These are phyloP conservation scores for Phialocephala subalpina DNA, from an alignment of 2,329 filamentous ascomycete species.

Conservation along the genomic window DNA sequence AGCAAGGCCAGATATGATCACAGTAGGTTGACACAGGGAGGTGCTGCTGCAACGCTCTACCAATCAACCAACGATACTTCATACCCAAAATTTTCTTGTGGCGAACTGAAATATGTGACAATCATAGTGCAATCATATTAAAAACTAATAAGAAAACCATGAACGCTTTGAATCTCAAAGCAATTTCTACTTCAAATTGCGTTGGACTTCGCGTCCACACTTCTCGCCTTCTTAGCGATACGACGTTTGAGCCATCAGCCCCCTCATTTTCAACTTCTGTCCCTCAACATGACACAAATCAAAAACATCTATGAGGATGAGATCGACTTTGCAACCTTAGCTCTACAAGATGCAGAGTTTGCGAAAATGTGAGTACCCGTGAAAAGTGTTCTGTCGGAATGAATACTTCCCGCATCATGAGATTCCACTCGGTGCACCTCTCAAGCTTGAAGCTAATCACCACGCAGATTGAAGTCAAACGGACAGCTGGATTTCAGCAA, in stretches of 20 bases:
- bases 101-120: background rate
- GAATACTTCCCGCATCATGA: background rate
- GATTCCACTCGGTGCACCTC: background rate
- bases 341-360: slow-evolving; percentile 65
- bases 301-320: slow-evolving; percentile 61
- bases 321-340: slow-evolving; percentile 69
- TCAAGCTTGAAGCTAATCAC: slow-evolving; percentile 16
- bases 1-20: background rate
- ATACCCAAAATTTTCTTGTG: background rate
- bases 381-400: background rate
- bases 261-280: background rate
- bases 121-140: too few species aligned
- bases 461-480: slow-evolving; percentile 56
- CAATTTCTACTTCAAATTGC: background rate
- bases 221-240: too few species aligned
- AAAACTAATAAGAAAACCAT: too few species aligned
- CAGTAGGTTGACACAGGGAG: background rate
- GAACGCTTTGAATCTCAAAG: background rate
- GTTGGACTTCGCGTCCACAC: background rate
- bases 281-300: slow-evolving; percentile 35
- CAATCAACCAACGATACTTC: background rate
- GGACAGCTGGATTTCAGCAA: slow-evolving; percentile 82
- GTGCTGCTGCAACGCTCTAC: background rate
- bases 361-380: slow-evolving; percentile 57
- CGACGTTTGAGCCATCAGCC: background rate